phyloP scores from a whole-genome alignment of 331 rosid genomes.

The Arachis monticola region DNA sequence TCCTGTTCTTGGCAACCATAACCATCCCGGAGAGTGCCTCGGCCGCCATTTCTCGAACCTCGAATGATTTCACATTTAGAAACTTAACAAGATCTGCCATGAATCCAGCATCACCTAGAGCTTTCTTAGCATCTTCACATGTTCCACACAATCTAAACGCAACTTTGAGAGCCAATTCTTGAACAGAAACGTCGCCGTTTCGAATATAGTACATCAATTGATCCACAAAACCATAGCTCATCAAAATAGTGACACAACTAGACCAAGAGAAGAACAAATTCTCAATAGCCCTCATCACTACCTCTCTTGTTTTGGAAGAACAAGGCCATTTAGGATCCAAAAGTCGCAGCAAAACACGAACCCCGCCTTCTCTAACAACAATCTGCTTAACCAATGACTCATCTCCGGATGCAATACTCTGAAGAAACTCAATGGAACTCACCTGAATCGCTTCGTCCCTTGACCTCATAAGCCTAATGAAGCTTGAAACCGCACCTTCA shows the following conservation, averaged over 20 bases:
- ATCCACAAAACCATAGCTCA: constrained; percentile 67
- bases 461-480: constrained; percentile 55
- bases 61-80: constrained; percentile 74
- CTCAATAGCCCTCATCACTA: constrained; percentile 68
- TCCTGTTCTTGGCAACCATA: constrained; percentile 68
- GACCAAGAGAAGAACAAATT: constrained; percentile 60
- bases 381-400: constrained; percentile 49
- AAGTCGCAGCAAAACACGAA: constrained; percentile 59
- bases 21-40: constrained; percentile 75
- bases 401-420: constrained; percentile 69
- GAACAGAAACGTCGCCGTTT: constrained; percentile 71
- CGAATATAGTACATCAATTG: constrained; percentile 63
- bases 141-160: constrained; percentile 62
- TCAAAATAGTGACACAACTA: constrained; percentile 49
- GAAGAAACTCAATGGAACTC: constrained; percentile 64
- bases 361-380: constrained; percentile 74
- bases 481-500: constrained; percentile 62
- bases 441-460: constrained; percentile 70
- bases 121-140: constrained; percentile 81
- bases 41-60: constrained; percentile 83
- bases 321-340: constrained; percentile 59
- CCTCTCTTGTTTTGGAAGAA: constrained; percentile 63
- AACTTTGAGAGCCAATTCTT: constrained; percentile 75
- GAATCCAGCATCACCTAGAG: constrained; percentile 72
- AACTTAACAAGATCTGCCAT: constrained; percentile 82